Percentiles rank a stretch among this genome's conserved stretches.
Conservation (phyloP, 2,329 filamentous ascomycete genomes). For the Pseudogymnoascus sp. region DNA sequence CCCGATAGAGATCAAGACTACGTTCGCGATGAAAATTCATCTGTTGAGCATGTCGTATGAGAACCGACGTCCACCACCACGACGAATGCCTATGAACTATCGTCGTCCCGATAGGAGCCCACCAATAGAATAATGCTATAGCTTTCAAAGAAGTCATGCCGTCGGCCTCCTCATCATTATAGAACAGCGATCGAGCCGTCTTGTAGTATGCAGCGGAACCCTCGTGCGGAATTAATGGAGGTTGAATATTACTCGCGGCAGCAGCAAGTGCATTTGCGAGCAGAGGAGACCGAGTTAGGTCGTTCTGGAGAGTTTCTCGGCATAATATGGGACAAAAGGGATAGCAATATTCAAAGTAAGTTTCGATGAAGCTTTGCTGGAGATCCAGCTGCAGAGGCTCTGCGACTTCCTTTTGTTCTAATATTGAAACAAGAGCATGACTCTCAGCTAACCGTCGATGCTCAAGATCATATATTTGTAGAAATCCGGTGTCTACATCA, state of each 20-base stretch:
- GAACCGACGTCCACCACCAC: constrained; percentile 42
- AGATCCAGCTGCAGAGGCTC: constrained; percentile 27
- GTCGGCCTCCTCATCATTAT: constrained; percentile 37
- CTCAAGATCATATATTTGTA: not conserved
- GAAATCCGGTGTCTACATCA: not conserved
- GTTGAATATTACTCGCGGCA: constrained; percentile 37
- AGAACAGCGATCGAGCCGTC: constrained; percentile 36
- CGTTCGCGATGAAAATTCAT: constrained; percentile 40
- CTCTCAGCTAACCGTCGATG: constrained; percentile 29
- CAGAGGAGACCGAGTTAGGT: constrained; percentile 32
- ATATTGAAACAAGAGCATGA: constrained; percentile 26
- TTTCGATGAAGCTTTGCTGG: constrained; percentile 38
- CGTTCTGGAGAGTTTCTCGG: constrained; percentile 27
- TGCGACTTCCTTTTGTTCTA: constrained; percentile 17
- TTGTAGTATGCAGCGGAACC: constrained; percentile 37
- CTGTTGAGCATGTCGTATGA: constrained; percentile 40
- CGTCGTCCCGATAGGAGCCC: constrained; percentile 36
- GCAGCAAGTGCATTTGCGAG: constrained; percentile 36
- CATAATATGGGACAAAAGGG: constrained; percentile 40
- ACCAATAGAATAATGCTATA: constrained; percentile 40
- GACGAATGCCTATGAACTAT: constrained; percentile 36
- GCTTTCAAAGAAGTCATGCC: constrained; percentile 34
- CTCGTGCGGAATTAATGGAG: constrained; percentile 36
- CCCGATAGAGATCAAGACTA: constrained; percentile 20
- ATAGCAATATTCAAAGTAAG: constrained; percentile 39